Percentiles rank a stretch among this genome's conserved stretches.
Conservation (phyloP, 345 rosid genomes). For the Camelina sativa region DNA sequence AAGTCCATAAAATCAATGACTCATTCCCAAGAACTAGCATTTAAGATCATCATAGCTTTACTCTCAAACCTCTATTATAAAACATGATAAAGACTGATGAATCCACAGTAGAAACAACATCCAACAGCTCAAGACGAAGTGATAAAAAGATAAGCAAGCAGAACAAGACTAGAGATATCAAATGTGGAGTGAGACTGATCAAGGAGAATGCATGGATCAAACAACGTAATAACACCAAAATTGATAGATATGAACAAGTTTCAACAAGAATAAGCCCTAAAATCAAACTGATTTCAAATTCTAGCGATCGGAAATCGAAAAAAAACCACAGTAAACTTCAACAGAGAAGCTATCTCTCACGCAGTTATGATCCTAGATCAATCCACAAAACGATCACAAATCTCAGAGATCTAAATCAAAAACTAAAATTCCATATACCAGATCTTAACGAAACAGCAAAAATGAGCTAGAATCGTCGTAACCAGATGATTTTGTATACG, state of each 20-base stretch:
- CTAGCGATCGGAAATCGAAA: not conserved
- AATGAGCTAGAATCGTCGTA: not conserved
- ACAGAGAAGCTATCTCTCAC: not conserved
- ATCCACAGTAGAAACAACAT: not conserved
- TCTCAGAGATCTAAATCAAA: constrained; percentile 30
- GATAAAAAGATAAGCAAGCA: too few relatives aligned
- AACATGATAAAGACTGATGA: not conserved
- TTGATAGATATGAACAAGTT: not conserved
- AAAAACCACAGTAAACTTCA: not conserved
- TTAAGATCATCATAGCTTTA: not conserved
- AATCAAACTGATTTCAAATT: not conserved
- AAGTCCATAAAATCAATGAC: not conserved
- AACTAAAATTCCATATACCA: not conserved
- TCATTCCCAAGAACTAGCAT: not conserved
- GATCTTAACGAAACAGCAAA: constrained; percentile 18
- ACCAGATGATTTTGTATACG: not conserved
- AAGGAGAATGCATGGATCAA: not conserved
- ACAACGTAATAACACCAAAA: not conserved
- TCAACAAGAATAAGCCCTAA: constrained; percentile 5
- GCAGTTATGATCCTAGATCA: not conserved
- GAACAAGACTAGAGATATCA: not conserved
- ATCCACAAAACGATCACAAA: constrained; percentile 12
- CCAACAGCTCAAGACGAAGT: too few relatives aligned
- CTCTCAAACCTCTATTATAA: not conserved
- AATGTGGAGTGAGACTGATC: not conserved